Percentiles rank a stretch among this genome's conserved stretches.
phyloP scores from a whole-genome alignment of 768 basidiomycete species.

The Termitomyces sp. region DNA sequence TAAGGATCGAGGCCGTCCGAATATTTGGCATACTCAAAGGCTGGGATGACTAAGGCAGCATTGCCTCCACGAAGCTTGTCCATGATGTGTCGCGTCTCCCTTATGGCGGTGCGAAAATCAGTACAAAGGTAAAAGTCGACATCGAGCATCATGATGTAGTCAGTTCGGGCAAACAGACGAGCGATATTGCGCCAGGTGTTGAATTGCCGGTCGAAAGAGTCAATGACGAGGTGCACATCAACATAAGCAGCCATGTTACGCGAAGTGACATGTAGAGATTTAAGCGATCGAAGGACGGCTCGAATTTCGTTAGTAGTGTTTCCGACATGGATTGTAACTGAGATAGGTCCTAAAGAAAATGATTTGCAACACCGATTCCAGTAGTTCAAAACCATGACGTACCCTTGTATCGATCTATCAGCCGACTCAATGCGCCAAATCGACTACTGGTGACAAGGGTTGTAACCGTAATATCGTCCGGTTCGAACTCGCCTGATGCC shows the following conservation, averaged over 20 bases:
- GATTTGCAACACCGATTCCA: not conserved
- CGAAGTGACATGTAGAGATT: constrained; percentile 64
- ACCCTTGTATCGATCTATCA: constrained; percentile 83
- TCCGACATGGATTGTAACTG: constrained; percentile 76
- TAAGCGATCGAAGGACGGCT: constrained; percentile 58
- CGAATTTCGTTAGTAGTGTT: constrained; percentile 46
- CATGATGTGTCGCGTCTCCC: constrained; percentile 38
- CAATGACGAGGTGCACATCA: constrained; percentile 85
- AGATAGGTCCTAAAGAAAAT: constrained; percentile 67
- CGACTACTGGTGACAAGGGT: constrained; percentile 82
- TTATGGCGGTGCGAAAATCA: constrained; percentile 65
- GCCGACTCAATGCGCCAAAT: constrained; percentile 65
- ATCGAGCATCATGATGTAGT: constrained; percentile 89
- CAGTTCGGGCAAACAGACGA: constrained; percentile 78
- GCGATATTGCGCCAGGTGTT: constrained; percentile 91
- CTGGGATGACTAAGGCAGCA: constrained; percentile 79
- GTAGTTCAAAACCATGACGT: not conserved
- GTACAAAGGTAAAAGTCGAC: constrained; percentile 87
- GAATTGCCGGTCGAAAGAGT: constrained; percentile 80
- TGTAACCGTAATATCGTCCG: constrained; percentile 79
- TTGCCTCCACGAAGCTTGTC: constrained; percentile 54
- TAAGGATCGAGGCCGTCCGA: constrained; percentile 57
- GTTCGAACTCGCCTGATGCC: constrained; percentile 52
- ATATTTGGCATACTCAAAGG: constrained; percentile 76
- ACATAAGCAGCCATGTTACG: constrained; percentile 66